These are phyloP conservation scores for Lecanicillium sp. DNA, from an alignment of 2,329 filamentous ascomycete genomes.

Conservation along the genomic window DNA sequence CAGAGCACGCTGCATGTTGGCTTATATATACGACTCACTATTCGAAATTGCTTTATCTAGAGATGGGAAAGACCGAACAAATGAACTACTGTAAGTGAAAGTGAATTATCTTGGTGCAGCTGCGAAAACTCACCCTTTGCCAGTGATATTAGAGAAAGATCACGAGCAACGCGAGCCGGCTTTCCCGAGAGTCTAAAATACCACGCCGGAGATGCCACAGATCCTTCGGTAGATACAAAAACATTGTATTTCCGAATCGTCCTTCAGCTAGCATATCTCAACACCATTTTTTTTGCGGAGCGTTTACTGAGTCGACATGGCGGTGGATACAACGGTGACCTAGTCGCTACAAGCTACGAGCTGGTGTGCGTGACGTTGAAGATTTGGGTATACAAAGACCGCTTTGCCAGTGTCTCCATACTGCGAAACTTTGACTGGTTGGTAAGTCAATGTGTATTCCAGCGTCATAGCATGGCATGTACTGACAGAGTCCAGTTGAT, in stretches of 20 bases:
- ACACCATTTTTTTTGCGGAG: constrained; percentile 51
- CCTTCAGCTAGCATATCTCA: constrained; percentile 39
- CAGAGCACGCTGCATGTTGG: constrained; percentile 37
- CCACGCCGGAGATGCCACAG: constrained; percentile 27
- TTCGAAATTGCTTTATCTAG: constrained; percentile 45
- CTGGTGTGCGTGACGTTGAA: constrained; percentile 37
- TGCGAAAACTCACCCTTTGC: neutral
- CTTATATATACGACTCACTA: constrained; percentile 47
- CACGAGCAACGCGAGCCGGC: neutral
- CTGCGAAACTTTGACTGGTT: constrained; percentile 40
- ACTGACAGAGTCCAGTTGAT: constrained; percentile 27
- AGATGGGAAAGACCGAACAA: constrained; percentile 7
- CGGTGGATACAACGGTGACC: constrained; percentile 25
- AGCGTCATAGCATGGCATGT: too few relatives aligned
- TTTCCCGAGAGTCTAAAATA: constrained; percentile 31
- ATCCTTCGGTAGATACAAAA: constrained; percentile 18
- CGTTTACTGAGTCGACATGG: constrained; percentile 41
- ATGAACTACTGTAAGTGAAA: constrained; percentile 14
- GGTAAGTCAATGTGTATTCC: constrained; percentile 22
- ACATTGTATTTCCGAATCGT: constrained; percentile 35
- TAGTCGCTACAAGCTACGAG: constrained; percentile 36
- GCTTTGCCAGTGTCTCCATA: constrained; percentile 23
- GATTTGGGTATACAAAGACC: constrained; percentile 41
- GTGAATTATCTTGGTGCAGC: neutral
- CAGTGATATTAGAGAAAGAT: neutral